A percentile compares a stretch with the other conserved stretches of the same genome.
Evolutionary conservation across 1,284 basidiomycete species (phyloP).

Genomic region (Ceraceosorus guamensis): DNA sequence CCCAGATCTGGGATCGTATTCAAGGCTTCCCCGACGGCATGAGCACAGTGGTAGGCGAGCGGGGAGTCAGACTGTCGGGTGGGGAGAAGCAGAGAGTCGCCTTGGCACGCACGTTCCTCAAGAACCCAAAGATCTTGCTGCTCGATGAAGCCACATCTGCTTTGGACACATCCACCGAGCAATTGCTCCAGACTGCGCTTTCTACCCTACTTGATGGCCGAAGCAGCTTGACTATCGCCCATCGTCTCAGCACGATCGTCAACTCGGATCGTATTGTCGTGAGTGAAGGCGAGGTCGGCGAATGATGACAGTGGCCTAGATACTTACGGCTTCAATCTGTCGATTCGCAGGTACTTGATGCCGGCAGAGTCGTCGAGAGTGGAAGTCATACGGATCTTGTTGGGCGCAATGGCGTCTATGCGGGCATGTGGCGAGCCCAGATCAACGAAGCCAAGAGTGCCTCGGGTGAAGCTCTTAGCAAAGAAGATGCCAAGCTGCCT

Average conservation of each 20-base stretch:
- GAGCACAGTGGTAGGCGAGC: slow-evolving; percentile 70
- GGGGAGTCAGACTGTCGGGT: slow-evolving; percentile 63
- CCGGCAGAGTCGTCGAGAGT: slow-evolving; percentile 25
- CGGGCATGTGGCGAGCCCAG: slow-evolving; percentile 43
- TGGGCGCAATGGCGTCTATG: slow-evolving; percentile 29
- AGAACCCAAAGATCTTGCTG: slow-evolving; percentile 74
- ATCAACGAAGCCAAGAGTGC: slow-evolving; percentile 44
- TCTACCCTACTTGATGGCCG: slow-evolving; percentile 43
- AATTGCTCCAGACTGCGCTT: slow-evolving; percentile 39
- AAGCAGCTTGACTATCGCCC: slow-evolving; percentile 44
- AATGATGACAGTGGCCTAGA: slow-evolving; percentile 4
- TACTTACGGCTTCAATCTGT: slow-evolving; percentile 21
- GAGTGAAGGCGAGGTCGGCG: no score
- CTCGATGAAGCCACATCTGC: slow-evolving; percentile 71
- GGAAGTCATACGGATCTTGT: slow-evolving; percentile 44
- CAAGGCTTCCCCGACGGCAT: slow-evolving; percentile 65
- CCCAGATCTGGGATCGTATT: slow-evolving; percentile 46
- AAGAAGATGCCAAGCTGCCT: slow-evolving; percentile 1
- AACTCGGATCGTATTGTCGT: slow-evolving; percentile 41
- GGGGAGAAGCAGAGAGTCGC: slow-evolving; percentile 75
- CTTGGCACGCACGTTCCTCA: slow-evolving; percentile 75
- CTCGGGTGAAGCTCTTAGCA: not conserved
- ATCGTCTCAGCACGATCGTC: slow-evolving; percentile 46
- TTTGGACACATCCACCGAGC: slow-evolving; percentile 44
- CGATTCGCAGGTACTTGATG: slow-evolving; percentile 9